These are phyloP conservation scores for Microcyclospora tardicrescens DNA, from an alignment of 2,329 filamentous ascomycete species.

Conservation along the genomic window DNA sequence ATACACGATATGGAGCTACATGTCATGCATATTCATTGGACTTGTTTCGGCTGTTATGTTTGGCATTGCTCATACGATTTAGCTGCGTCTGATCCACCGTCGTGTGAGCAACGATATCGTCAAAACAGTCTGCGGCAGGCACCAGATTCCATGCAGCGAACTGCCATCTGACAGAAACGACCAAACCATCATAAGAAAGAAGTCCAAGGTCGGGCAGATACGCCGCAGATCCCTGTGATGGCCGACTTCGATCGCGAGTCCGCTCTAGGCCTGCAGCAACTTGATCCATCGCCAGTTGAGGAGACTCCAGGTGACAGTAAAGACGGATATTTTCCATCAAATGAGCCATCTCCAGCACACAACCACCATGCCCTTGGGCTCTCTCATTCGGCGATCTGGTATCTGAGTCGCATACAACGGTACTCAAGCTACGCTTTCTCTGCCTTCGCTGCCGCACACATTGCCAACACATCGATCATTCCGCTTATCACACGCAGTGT, in stretches of 20 bases:
- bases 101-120: too few species aligned
- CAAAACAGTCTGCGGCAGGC: too few species aligned
- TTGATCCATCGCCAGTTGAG: slow-evolving; percentile 74
- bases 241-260: slow-evolving; percentile 16
- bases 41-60: too few species aligned
- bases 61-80: too few species aligned
- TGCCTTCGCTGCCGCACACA: slow-evolving; percentile 62
- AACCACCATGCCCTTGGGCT: slow-evolving; percentile 34
- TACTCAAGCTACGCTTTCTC: slow-evolving; percentile 81
- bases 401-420: slow-evolving; percentile 64
- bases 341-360: too few species aligned
- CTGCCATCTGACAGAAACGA: too few species aligned
- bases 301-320: slow-evolving; percentile 35
- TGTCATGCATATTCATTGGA: too few species aligned
- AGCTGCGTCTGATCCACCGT: too few species aligned
- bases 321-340: slow-evolving; percentile 33
- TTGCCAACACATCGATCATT: slow-evolving; percentile 70
- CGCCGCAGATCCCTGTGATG: slow-evolving; percentile 11
- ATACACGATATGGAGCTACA: too few species aligned
- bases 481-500: slow-evolving; percentile 63
- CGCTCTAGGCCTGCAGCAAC: slow-evolving; percentile 44
- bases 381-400: slow-evolving; percentile 60
- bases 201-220: too few species aligned
- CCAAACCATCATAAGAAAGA: too few species aligned
- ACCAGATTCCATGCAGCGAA: too few species aligned